These are phyloP conservation scores for Clarireedia hainanense DNA, from an alignment of 2,329 filamentous ascomycete genomes.

Conservation along the genomic window DNA sequence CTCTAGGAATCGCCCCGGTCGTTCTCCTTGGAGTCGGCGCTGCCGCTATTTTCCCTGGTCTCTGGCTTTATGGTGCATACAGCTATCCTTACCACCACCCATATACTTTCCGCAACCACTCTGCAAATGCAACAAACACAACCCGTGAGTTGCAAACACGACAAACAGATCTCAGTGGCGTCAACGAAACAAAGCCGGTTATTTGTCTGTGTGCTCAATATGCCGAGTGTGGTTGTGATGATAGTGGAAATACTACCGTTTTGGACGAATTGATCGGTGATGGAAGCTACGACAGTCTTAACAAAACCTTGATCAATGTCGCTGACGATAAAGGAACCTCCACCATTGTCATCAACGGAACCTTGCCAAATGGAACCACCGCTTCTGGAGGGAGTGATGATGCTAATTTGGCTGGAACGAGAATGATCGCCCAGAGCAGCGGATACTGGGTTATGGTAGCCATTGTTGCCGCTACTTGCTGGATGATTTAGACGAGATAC, in stretches of 20 bases:
- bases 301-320: conserved; percentile 55
- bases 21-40: conserved; percentile 41
- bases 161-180: conserved; percentile 18
- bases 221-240: conserved; percentile 59
- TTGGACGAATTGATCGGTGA: conserved; percentile 57
- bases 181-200: conserved; percentile 53
- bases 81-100: conserved; percentile 49
- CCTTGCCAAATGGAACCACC: conserved; percentile 60
- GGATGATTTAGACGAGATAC: not conserved
- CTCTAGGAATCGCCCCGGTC: conserved; percentile 44
- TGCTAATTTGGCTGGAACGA: conserved; percentile 28
- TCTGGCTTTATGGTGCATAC: conserved; percentile 58
- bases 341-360: conserved; percentile 68
- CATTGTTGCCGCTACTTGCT: conserved; percentile 14
- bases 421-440: conserved; percentile 10
- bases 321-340: conserved; percentile 53
- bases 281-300: conserved; percentile 50
- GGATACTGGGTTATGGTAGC: conserved; percentile 27
- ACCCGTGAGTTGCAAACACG: conserved; percentile 31
- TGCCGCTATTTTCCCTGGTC: conserved; percentile 39
- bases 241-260: conserved; percentile 52
- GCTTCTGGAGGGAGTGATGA: conserved; percentile 38
- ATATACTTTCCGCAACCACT: conserved; percentile 45
- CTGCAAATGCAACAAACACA: conserved; percentile 20
- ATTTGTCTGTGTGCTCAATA: conserved; percentile 52